These are phyloP conservation scores for Penicillium hordei DNA, from an alignment of 2,329 filamentous ascomycete genomes.

Conservation along the genomic window DNA sequence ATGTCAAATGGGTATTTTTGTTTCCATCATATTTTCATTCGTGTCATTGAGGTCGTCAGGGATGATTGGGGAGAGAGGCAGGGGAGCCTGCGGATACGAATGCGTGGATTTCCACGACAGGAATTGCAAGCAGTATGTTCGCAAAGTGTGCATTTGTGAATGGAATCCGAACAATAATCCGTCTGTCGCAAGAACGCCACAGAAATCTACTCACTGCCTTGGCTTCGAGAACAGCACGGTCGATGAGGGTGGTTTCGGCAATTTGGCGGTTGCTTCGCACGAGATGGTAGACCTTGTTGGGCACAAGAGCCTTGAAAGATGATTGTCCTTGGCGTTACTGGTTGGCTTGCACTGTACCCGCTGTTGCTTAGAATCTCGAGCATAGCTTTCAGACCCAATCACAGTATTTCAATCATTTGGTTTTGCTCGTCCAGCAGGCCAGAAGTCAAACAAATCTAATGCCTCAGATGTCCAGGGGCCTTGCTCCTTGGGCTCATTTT, in stretches of 20 bases:
- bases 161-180: conserved; percentile 37
- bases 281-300: conserved; percentile 13
- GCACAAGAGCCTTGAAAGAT: neutral
- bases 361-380: conserved; percentile 28
- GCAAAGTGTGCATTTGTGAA: conserved; percentile 54
- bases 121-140: conserved; percentile 53
- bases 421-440: conserved; percentile 42
- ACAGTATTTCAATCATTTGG: conserved; percentile 20
- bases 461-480: conserved; percentile 46
- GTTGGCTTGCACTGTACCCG: neutral
- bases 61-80: conserved; percentile 28
- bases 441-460: conserved; percentile 45
- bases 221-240: conserved; percentile 18
- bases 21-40: conserved; percentile 1
- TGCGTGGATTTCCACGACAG: conserved; percentile 58
- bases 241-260: neutral
- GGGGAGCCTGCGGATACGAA: conserved; percentile 34
- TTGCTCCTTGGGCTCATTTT: conserved; percentile 27
- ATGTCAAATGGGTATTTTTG: conserved; percentile 20
- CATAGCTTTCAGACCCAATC: conserved; percentile 50
- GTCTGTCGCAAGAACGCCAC: conserved; percentile 59
- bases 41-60: neutral
- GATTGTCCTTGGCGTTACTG: neutral
- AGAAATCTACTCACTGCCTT: conserved; percentile 38
- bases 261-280: conserved; percentile 12